Percentiles rank a stretch among this genome's conserved stretches.
phyloP scores from a whole-genome alignment of 1,284 basidiomycete genomes.

The Rhodotorula sp. region DNA sequence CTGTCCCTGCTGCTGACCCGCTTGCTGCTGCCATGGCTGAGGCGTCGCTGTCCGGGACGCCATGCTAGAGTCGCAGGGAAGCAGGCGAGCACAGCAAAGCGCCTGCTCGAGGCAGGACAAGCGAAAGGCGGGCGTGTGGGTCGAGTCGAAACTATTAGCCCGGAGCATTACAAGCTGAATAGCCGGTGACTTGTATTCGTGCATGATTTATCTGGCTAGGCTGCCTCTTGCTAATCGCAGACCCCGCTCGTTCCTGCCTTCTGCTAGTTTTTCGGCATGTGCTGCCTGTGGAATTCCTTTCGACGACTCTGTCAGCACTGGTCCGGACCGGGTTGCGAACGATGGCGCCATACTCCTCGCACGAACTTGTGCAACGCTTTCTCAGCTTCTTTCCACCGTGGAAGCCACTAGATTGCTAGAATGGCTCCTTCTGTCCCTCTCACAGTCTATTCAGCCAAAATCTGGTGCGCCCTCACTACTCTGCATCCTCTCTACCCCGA shows the following conservation, averaged over 20 bases:
- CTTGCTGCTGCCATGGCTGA: slow-evolving; percentile 2
- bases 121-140: background rate
- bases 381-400: no score
- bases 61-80: background rate
- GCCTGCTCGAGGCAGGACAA: background rate
- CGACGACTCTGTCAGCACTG: no score
- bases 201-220: no score
- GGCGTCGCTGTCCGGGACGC: slow-evolving; percentile 1
- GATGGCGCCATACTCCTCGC: no score
- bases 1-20: background rate
- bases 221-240: no score
- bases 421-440: slow-evolving; percentile 4
- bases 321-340: no score
- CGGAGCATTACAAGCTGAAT: no score
- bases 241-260: no score
- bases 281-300: no score
- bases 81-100: background rate
- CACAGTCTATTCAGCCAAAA: slow-evolving; percentile 14
- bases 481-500: background rate
- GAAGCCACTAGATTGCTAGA: background rate
- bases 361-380: background rate
- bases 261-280: no score
- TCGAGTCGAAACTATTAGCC: no score
- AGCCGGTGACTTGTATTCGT: no score
- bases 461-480: slow-evolving; percentile 1